Percentiles rank a stretch among this genome's conserved stretches.
phyloP scores from a whole-genome alignment of 169 alveolate species.

The Perkinsus chesapeaki region DNA sequence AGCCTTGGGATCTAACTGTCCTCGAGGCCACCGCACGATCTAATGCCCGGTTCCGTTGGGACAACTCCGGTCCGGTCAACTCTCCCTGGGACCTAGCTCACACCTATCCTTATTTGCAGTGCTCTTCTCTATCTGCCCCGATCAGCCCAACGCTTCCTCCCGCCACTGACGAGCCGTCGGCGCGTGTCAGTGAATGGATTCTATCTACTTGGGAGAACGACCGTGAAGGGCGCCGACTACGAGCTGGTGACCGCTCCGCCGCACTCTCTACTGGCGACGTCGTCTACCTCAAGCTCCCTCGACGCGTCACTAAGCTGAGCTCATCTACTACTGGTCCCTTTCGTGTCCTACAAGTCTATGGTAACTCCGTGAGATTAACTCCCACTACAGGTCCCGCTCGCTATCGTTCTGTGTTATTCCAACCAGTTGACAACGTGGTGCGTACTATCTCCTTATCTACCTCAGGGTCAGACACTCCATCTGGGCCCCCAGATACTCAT shows the following conservation, averaged over 20 bases:
- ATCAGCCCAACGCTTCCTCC: neutral
- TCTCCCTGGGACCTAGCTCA: neutral
- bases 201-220: neutral
- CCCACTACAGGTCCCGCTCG: neutral
- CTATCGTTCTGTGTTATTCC: neutral
- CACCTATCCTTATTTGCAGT: neutral
- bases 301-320: neutral
- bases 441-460: neutral
- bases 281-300: neutral
- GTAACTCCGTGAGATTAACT: neutral
- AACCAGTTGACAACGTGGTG: neutral
- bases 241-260: neutral
- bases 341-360: neutral
- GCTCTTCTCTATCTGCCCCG: neutral
- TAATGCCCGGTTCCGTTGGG: neutral
- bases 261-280: neutral
- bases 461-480: neutral
- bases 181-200: neutral
- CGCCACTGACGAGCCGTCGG: neutral
- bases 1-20: neutral
- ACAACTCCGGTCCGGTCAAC: neutral
- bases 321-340: neutral
- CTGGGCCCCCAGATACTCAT: conserved; percentile 2
- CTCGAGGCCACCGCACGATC: conserved; percentile 1
- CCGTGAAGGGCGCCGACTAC: neutral